Base-by-base conservation (phyloP, 192 early-diverging fungal species). In the Kappamyces sp. region DNA sequence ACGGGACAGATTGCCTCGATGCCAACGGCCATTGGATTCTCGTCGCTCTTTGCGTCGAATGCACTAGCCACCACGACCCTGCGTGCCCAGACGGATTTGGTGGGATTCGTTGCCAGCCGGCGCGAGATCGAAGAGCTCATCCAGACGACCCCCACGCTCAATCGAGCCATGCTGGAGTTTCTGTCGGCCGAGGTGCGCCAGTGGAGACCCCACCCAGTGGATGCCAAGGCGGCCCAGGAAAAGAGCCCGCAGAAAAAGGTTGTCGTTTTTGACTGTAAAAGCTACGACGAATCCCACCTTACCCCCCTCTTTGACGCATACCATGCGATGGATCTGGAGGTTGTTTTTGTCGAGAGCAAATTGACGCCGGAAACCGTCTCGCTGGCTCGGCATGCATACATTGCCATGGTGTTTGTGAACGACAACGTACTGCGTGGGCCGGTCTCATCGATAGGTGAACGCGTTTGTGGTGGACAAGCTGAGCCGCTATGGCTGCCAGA, bases 391-490 rank as follows among this genome's bases (percentile, higher is more conserved):
- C 12, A 50, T 15, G 37, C 54, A 45, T 38, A 69, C 64, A 67
- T 76, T 32, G 72, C 68, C 38, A 75, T 68, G 63, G 64, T 69
- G 48, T 77, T 77, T 57, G 75, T 77, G 2, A 77, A 77, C 64
- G 75, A 77, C 57, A 43, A 22, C 22, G 22, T 22, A 22, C 22
- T 22, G 22, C 22, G 22, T 22, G 22, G 22, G 22, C 22, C 22
- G 22, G 22, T 22, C 22, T 22, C 22, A 22, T 22, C 22, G 22
- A 22, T 22, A 37, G 2, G 62, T 63, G 8, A 53, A 30, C 43
- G 61, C 63, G 32, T 60, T 55, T 2, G 63, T 75, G 41, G 53
- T 71, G 6, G 47, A 49, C 30, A 35, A n/a, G 5, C 61, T 77
- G 30, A 34, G 35, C n/a, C 34, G 47, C 8, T 46, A 54, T 22